phyloP scores from a whole-genome alignment of 305 asterid species.

The Withania somnifera region DNA sequence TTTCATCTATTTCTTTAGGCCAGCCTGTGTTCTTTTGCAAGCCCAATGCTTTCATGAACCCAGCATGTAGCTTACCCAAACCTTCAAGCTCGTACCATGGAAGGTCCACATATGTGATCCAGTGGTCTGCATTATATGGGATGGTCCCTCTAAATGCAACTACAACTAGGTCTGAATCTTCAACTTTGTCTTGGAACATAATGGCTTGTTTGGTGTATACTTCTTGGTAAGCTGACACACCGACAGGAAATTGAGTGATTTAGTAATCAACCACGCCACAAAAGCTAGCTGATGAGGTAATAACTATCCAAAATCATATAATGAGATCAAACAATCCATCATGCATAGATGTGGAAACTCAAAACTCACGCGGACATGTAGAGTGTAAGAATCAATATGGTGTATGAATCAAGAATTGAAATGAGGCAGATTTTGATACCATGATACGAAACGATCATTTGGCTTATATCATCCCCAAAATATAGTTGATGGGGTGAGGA shows the following conservation, averaged over 20 bases:
- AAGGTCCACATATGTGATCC: slow-evolving; percentile 50
- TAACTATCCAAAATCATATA: not conserved
- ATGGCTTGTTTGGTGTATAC: slow-evolving; percentile 32
- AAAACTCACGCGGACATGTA: not conserved
- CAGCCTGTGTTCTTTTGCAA: slow-evolving; percentile 42
- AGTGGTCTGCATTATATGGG: slow-evolving; percentile 37
- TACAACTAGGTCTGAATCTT: slow-evolving; percentile 26
- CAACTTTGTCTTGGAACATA: slow-evolving; percentile 29
- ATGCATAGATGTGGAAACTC: not conserved
- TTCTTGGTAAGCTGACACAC: slow-evolving; percentile 6
- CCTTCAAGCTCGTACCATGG: slow-evolving; percentile 54
- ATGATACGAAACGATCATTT: not conserved
- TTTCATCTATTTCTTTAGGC: slow-evolving; percentile 39
- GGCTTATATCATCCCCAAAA: not conserved
- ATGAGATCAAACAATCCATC: not conserved
- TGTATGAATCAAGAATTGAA: no score
- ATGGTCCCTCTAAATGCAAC: slow-evolving; percentile 62
- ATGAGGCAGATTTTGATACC: no score
- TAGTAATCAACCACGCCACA: not conserved
- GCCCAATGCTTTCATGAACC: slow-evolving; percentile 40
- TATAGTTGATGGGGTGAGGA: not conserved
- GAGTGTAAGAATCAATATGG: no score
- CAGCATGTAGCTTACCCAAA: slow-evolving; percentile 47
- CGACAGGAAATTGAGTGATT: not conserved
- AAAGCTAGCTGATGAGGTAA: no score